Base-by-base conservation (phyloP, 441 rosid species). In the Gossypium gossypioides region DNA sequence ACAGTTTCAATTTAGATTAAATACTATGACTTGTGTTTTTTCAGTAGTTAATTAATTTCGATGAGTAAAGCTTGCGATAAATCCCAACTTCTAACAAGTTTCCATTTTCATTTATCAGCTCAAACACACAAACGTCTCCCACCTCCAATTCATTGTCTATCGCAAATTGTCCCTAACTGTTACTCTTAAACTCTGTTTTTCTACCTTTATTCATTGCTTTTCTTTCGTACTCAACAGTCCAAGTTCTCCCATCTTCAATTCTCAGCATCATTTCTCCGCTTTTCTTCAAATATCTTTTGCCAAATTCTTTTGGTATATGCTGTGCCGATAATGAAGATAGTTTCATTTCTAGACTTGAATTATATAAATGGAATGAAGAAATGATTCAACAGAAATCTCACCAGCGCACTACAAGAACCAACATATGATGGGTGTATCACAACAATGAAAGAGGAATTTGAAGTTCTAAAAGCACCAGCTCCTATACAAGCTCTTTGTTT, bases 101-200 rank as follows among this genome's bases (percentile, higher is more conserved):
- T 37, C 9, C 3, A 1, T 63, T 18, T 18, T 40, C 15, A 0
- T 65, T 16, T 4, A 76, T 58, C 50, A 79, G 71, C 54, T 79
- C 81, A 69, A 81, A 81, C 18, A 27, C 37, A 40, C 82, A 79
- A 12, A 71, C 44, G 42, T 81, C 82, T n/a, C 82, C 81, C 16
- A 75, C 73, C 37, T 52, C 42, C 76, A 79, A 34, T 3, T 52
- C 2, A 60, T 69, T 68, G 58, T 69, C 80, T 25, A 4, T 4
- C 6, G 40, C 54, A 64, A 79, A 81, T 15, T 13, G 1, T 54
- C 8, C 58, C 85, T 80, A 82, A 12, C 76, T 71, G 0, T 3
- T 46, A 51, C 4, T 0, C 2, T 0, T 0, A 6, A 81, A 70
- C 1, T 0, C 1, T 7, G 9, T 7, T 4, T 10, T 16, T 1